Conservation (phyloP, 176 grass and related monocot species). For the Microstegium vimineum region DNA sequence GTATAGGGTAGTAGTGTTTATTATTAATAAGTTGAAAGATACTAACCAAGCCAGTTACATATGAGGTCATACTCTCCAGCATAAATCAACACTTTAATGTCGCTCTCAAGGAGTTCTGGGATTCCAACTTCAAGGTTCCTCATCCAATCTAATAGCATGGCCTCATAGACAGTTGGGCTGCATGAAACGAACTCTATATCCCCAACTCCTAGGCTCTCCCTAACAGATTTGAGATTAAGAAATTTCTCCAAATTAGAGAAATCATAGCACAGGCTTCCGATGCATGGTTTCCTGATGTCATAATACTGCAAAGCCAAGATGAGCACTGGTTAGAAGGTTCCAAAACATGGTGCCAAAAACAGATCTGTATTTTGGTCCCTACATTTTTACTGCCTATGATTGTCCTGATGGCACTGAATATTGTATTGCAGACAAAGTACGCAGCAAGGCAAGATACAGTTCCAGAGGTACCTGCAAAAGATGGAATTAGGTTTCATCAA, state of each 20-base stretch:
- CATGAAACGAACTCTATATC: conserved; percentile 85
- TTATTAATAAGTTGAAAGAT: conserved; percentile 15
- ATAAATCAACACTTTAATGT: conserved; percentile 78
- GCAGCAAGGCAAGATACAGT: conserved; percentile 74
- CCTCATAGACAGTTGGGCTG: conserved; percentile 79
- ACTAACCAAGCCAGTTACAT: conserved; percentile 89
- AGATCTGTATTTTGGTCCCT: conserved; percentile 5
- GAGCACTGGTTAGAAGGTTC: not conserved
- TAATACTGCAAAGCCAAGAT: conserved; percentile 53
- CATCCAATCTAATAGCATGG: conserved; percentile 87
- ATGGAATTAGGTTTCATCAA: conserved; percentile 5
- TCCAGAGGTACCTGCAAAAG: conserved; percentile 71
- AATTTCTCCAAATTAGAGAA: conserved; percentile 92
- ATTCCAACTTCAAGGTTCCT: conserved; percentile 94
- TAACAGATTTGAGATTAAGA: conserved; percentile 67
- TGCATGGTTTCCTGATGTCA: conserved; percentile 83
- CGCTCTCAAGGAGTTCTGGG: conserved; percentile 76
- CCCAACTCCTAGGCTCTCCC: conserved; percentile 78
- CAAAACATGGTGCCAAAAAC: not conserved
- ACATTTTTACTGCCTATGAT: conserved; percentile 85
- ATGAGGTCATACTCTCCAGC: conserved; percentile 98
- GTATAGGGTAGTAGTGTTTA: not conserved
- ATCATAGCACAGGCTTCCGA: conserved; percentile 81
- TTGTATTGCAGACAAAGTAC: conserved; percentile 77
- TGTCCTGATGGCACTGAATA: conserved; percentile 69